Evolutionary conservation across 1,139 yeast genomes (phyloP).

Genomic region (Suhomyces atakaporum): DNA sequence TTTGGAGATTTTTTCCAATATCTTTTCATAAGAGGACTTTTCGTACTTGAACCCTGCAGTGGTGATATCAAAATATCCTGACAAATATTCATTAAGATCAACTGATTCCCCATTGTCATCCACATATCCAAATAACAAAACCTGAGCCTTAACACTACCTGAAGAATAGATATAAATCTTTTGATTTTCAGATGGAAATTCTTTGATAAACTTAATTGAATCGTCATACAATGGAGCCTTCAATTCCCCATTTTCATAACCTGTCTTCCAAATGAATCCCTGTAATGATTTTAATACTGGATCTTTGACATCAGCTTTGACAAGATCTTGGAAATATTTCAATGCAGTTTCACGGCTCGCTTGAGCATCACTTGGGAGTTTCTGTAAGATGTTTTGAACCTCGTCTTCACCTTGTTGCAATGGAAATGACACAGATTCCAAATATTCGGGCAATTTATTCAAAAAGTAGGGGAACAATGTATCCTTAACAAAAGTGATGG

Average conservation of each 20-base stretch:
- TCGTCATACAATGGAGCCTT: slow-evolving; percentile 78
- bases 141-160: slow-evolving; percentile 89
- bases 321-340: slow-evolving; percentile 56
- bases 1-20: slow-evolving; percentile 49
- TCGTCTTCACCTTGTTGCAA: slow-evolving; percentile 16
- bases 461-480: slow-evolving; percentile 57
- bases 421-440: slow-evolving; percentile 40
- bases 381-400: slow-evolving; percentile 29
- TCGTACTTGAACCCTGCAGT: slow-evolving; percentile 78
- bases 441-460: slow-evolving; percentile 41
- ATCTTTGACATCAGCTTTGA: slow-evolving; percentile 71
- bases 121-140: slow-evolving; percentile 70
- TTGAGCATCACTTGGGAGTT: slow-evolving; percentile 45
- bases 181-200: slow-evolving; percentile 26
- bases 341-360: slow-evolving; percentile 29
- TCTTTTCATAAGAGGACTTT: slow-evolving; percentile 56
- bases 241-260: slow-evolving; percentile 73
- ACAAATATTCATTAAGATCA: slow-evolving; percentile 56
- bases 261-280: slow-evolving; percentile 80
- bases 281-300: slow-evolving; percentile 76
- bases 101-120: slow-evolving; percentile 27
- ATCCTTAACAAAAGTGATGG: slow-evolving; percentile 84
- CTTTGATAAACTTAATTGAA: slow-evolving; percentile 59
- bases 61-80: slow-evolving; percentile 81
- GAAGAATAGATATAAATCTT: slow-evolving; percentile 79